phyloP scores from a whole-genome alignment of 192 early-diverging fungal genomes.

The Coemansia guatemalensis region DNA sequence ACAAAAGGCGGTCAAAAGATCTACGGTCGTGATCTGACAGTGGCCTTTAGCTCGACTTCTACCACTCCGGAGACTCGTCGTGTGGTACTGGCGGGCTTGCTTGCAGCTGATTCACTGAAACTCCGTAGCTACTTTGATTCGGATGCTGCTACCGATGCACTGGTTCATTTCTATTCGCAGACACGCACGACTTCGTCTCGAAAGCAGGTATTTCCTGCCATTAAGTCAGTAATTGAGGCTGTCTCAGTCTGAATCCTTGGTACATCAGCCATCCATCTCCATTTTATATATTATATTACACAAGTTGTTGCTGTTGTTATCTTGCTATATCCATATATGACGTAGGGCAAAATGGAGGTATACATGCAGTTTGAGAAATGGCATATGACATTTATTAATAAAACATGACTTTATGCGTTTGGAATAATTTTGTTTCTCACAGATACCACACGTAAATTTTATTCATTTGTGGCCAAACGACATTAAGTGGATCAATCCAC shows the following conservation, averaged over 20 bases:
- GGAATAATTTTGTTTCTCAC: too few relatives aligned
- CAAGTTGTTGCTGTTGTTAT: too few relatives aligned
- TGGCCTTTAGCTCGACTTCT: conserved; percentile 8
- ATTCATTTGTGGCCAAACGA: too few relatives aligned
- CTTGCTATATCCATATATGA: too few relatives aligned
- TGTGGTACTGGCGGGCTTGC: conserved; percentile 12
- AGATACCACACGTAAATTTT: too few relatives aligned
- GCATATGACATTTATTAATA: too few relatives aligned
- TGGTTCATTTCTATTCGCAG: conserved; percentile 22
- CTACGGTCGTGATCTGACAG: conserved; percentile 40
- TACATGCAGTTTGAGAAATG: too few relatives aligned
- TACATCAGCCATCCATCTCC: too few relatives aligned
- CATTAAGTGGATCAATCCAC: too few relatives aligned
- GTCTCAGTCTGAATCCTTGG: not conserved
- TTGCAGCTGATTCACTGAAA: not conserved
- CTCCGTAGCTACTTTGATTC: conserved; percentile 4
- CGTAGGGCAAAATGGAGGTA: too few relatives aligned
- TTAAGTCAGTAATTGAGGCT: conserved; percentile 30
- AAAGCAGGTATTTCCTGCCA: conserved; percentile 44
- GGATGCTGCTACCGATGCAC: not conserved
- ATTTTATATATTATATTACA: too few relatives aligned
- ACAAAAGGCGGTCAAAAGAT: conserved; percentile 12
- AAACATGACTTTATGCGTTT: too few relatives aligned
- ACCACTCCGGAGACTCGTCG: not conserved
- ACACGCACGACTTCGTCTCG: conserved; percentile 28